A percentile compares a stretch with the other conserved stretches of the same genome.
These are phyloP conservation scores for Fusarium oligoseptatum DNA, from an alignment of 2,329 filamentous ascomycete species.

Conservation along the genomic window DNA sequence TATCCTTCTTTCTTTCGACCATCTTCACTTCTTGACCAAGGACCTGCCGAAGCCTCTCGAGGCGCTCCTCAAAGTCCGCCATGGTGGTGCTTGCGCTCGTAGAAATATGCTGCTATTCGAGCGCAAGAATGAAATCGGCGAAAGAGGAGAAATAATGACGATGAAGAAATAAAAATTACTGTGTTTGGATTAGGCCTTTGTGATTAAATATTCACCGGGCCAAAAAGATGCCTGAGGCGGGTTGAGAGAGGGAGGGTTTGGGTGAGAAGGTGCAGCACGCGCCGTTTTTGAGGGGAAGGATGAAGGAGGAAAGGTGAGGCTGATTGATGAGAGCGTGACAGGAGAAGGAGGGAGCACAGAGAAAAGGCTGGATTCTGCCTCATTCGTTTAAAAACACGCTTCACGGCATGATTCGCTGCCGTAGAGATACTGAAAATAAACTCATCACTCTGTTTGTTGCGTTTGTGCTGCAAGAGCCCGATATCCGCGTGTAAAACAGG, in stretches of 20 bases:
- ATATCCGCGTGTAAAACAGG: constrained; percentile 6
- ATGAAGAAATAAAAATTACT: not conserved
- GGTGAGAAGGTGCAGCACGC: constrained; percentile 6
- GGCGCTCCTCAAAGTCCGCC: constrained; percentile 34
- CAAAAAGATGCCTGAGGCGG: not conserved
- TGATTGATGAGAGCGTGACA: not conserved
- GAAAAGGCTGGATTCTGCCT: not conserved
- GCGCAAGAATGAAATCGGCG: not conserved
- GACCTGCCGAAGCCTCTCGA: constrained; percentile 39
- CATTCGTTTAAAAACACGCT: constrained; percentile 11
- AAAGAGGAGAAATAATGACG: not conserved
- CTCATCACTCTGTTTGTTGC: not conserved
- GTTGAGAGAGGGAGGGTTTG: constrained; percentile 2
- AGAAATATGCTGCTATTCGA: not conserved
- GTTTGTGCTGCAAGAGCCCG: constrained; percentile 10
- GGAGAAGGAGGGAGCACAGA: constrained; percentile 5
- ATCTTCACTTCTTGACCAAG: constrained; percentile 40
- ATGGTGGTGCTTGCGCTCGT: constrained; percentile 20
- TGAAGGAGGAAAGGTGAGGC: constrained; percentile 8
- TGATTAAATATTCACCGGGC: not conserved
- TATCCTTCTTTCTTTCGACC: constrained; percentile 13
- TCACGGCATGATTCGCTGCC: constrained; percentile 17
- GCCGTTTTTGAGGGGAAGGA: not conserved
- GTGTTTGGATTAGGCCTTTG: not conserved
- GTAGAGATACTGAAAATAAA: not conserved